Evolutionary conservation across 208 protist genomes (phyloP).

Genomic region (Acanthamoeba lenticulata): DNA sequence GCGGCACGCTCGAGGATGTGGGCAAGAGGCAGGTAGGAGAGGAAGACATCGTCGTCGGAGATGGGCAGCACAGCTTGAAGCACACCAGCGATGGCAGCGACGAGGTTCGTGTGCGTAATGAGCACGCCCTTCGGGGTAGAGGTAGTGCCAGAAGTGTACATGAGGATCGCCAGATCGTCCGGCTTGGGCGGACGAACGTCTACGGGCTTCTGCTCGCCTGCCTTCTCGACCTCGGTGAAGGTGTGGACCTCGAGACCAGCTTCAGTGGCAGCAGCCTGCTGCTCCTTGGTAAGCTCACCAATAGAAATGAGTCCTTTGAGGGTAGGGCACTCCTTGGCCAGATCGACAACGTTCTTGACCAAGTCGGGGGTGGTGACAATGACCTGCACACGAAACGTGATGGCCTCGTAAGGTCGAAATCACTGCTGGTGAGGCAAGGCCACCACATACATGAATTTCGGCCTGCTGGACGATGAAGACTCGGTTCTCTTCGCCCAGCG

Average conservation of each 20-base stretch:
- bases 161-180: slow-evolving; percentile 74
- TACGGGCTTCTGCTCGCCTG: slow-evolving; percentile 27
- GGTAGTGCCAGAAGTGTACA: slow-evolving; percentile 87
- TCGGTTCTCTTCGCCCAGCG: slow-evolving; percentile 80
- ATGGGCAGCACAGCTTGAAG: background rate
- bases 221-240: background rate
- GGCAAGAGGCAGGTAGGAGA: slow-evolving; percentile 89
- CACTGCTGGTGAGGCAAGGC: background rate
- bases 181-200: slow-evolving; percentile 64
- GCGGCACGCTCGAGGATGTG: slow-evolving; percentile 88
- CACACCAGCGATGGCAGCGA: slow-evolving; percentile 75
- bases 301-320: background rate
- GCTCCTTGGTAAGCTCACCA: background rate
- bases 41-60: slow-evolving; percentile 76
- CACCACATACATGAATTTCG: slow-evolving; percentile 69
- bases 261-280: background rate
- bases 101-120: slow-evolving; percentile 78
- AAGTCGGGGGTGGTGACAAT: slow-evolving; percentile 41
- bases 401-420: background rate
- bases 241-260: background rate
- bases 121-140: slow-evolving; percentile 85
- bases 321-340: slow-evolving; percentile 11
- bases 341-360: background rate
- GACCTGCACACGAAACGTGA: background rate
- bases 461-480: slow-evolving; percentile 83